Conservation (phyloP, 441 rosid species). For the Arabidopsis lyrata region DNA sequence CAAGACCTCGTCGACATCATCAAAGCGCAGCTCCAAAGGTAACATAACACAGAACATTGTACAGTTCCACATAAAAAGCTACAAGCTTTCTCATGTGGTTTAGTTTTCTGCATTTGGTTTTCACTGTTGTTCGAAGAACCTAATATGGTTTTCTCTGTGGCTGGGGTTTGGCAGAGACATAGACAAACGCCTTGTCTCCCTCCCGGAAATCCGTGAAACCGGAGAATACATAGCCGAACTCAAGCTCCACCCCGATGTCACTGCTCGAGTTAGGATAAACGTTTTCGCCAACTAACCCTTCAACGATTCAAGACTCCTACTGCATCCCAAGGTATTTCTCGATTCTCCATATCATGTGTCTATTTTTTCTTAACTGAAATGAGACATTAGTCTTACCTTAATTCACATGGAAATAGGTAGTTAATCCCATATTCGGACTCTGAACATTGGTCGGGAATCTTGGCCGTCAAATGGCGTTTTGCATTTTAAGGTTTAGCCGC, state of each 20-base stretch:
- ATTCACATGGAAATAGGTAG: slow-evolving; percentile 15
- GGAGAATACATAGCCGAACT: slow-evolving; percentile 91
- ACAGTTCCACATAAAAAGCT: neutral
- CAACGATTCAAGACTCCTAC: slow-evolving; percentile 6
- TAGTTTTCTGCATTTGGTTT: neutral
- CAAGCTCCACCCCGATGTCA: slow-evolving; percentile 93
- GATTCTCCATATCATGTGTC: slow-evolving; percentile 9
- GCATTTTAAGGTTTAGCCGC: slow-evolving; percentile 4
- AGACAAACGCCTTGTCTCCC: slow-evolving; percentile 74
- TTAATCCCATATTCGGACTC: neutral
- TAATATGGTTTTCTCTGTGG: neutral
- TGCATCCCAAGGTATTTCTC: slow-evolving; percentile 24
- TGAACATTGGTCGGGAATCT: neutral
- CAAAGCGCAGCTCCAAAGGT: slow-evolving; percentile 93
- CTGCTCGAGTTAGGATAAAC: slow-evolving; percentile 68
- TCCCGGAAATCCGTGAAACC: slow-evolving; percentile 92
- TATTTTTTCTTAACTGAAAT: neutral
- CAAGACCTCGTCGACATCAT: slow-evolving; percentile 93
- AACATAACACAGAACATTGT: slow-evolving; percentile 18
- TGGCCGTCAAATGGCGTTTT: neutral
- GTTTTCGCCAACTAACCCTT: slow-evolving; percentile 63
- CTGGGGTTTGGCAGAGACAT: slow-evolving; percentile 63
- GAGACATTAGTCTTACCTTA: slow-evolving; percentile 1
- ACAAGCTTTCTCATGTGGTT: neutral
- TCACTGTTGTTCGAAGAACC: slow-evolving; percentile 1